Evolutionary conservation across 2,329 filamentous ascomycete genomes (phyloP).

Genomic region (Penicillium sp.): DNA sequence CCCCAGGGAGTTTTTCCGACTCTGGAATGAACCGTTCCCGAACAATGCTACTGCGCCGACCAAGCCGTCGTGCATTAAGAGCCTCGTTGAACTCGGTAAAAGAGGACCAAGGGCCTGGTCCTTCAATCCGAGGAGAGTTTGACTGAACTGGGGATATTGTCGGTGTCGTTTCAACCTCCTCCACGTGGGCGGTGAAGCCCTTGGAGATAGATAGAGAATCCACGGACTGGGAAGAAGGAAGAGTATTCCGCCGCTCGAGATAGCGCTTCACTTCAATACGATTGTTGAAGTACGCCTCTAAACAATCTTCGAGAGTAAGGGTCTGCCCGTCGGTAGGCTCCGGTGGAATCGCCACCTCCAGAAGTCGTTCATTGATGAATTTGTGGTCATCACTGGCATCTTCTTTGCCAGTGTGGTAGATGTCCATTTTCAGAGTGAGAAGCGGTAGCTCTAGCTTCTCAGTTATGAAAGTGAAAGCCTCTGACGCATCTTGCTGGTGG

Average conservation of each 20-base stretch:
- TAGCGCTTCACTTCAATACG: constrained; percentile 84
- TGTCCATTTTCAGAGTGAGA: constrained; percentile 86
- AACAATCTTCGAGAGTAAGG: constrained; percentile 81
- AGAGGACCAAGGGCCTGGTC: constrained; percentile 26
- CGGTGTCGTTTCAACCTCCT: constrained; percentile 44
- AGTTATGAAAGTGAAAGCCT: constrained; percentile 93
- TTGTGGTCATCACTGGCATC: constrained; percentile 86
- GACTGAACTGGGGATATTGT: constrained; percentile 32
- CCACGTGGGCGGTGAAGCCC: constrained; percentile 40
- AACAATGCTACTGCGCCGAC: constrained; percentile 43
- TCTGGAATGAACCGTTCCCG: constrained; percentile 45
- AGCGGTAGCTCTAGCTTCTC: constrained; percentile 83
- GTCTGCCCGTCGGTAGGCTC: constrained; percentile 64
- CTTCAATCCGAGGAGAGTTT: constrained; percentile 22
- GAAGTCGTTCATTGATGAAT: constrained; percentile 82
- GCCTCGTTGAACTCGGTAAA: constrained; percentile 26
- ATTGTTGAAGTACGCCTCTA: constrained; percentile 95
- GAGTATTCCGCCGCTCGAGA: constrained; percentile 60
- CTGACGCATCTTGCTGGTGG: constrained; percentile 92
- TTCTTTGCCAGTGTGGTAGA: constrained; percentile 87
- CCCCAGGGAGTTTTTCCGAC: constrained; percentile 42
- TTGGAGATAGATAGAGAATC: constrained; percentile 37
- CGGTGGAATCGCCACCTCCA: constrained; percentile 86
- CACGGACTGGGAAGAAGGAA: constrained; percentile 44
- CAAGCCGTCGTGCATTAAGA: constrained; percentile 19